phyloP scores from a whole-genome alignment of 2,329 filamentous ascomycete species.

The Monilinia polystroma region DNA sequence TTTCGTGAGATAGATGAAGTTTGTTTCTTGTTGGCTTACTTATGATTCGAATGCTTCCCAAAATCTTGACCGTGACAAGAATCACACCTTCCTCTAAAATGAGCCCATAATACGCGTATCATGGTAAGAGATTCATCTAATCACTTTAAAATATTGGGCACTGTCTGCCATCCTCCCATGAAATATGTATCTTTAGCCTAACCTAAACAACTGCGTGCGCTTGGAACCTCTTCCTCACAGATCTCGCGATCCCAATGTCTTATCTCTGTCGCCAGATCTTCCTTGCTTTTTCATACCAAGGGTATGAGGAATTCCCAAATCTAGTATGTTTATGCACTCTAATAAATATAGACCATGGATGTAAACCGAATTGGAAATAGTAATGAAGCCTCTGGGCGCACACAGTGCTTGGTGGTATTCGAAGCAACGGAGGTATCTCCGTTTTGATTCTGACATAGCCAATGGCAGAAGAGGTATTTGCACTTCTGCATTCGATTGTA shows the following conservation, averaged over 20 bases:
- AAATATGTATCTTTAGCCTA: not conserved
- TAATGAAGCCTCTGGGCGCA: not conserved
- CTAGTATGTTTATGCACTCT: not conserved
- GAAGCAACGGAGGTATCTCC: not conserved
- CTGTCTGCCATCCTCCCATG: not conserved
- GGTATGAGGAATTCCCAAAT: not conserved
- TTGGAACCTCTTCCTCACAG: not conserved
- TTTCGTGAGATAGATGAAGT: not conserved
- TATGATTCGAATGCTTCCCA: not conserved
- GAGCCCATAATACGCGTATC: not conserved
- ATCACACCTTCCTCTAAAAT: not conserved
- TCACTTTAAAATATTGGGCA: too few species aligned
- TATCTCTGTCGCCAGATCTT: not conserved
- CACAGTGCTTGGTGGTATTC: not conserved
- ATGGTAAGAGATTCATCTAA: not conserved
- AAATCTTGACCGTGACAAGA: not conserved
- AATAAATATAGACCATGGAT: too few species aligned
- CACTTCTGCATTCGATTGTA: not conserved
- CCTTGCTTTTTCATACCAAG: not conserved
- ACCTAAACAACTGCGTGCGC: not conserved
- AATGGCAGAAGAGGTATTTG: not conserved
- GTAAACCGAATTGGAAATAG: not conserved
- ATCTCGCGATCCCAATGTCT: not conserved
- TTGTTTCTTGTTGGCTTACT: constrained; percentile 1
- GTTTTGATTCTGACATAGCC: not conserved